Evolutionary conservation across 306 rosid species (phyloP), one percentile per base, ranked within the genome.

Genomic region (Arachis stenosperma): DNA sequence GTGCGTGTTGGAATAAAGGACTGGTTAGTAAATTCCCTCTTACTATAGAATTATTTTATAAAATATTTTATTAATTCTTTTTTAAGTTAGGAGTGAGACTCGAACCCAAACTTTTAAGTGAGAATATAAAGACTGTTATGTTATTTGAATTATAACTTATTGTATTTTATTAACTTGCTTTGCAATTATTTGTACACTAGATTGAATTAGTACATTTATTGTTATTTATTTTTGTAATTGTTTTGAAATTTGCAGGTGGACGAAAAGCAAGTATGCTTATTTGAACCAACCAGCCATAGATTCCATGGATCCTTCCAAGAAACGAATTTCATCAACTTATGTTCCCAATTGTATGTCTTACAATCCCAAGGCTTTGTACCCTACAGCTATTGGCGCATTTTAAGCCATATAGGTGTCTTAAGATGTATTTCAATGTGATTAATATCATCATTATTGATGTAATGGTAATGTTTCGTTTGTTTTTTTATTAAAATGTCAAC

Each of bases 191-290:
- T 22, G 17, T 17, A 17, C 17, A 17, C 0, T 17, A 17, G 17
- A 17, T 0, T 0, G 17, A 17, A 17, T 17, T 17, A 17, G 17
- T 17, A 17, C 17, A 17, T 17, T 17, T 17, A 17, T 17, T 17
- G 17, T 17, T 17, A 17, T 17, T 17, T 17, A 17, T 17, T 17
- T 17, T 17, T 17, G 27, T 1, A 22, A 1, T 22, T 22, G 27
- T 22, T 22, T 71, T 76, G 69, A 55, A 6, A 36, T 12, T 36
- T 78, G 88, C 89, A 92, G 97, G 97, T 92, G 97, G 97, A 92
- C 96, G 9, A 89, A 88, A 68, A 89, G 97, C 89, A 88, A 83
- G 70, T 89, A 88, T 78, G 97, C 97, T 6, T 92, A 89, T 75
- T 70, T 92, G 77, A 92, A 92, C 82, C 93, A 92, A 71, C 97